These are phyloP conservation scores for Fusarium heterosporum DNA, from an alignment of 2,329 filamentous ascomycete genomes.

Conservation along the genomic window DNA sequence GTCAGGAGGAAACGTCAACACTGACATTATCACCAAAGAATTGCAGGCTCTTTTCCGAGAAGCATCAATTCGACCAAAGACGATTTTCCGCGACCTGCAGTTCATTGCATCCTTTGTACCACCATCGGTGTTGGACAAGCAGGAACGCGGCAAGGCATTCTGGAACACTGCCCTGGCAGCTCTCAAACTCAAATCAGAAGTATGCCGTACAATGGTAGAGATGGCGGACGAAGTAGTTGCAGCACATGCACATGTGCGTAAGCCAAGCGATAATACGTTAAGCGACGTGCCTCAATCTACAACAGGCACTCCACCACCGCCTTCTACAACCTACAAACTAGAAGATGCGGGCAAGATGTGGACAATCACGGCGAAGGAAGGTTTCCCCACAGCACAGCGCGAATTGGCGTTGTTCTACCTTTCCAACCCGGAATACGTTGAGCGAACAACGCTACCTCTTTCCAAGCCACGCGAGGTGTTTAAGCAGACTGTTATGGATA, in stretches of 20 bases:
- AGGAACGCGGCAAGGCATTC: slow-evolving; percentile 80
- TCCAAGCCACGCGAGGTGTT: slow-evolving; percentile 90
- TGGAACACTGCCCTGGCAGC: slow-evolving; percentile 91
- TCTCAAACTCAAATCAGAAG: slow-evolving; percentile 86
- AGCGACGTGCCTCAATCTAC: slow-evolving; percentile 51
- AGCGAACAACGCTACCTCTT: slow-evolving; percentile 83
- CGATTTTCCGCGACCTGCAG: slow-evolving; percentile 84
- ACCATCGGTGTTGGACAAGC: slow-evolving; percentile 68
- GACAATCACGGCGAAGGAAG: slow-evolving; percentile 93
- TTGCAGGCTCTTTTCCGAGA: slow-evolving; percentile 76
- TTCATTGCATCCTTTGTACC: slow-evolving; percentile 77
- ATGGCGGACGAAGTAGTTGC: slow-evolving; percentile 66
- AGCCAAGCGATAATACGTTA: slow-evolving; percentile 52
- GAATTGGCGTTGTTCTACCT: slow-evolving; percentile 95
- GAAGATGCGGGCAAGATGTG: slow-evolving; percentile 89
- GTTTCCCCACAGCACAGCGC: slow-evolving; percentile 83
- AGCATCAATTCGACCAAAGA: slow-evolving; percentile 77
- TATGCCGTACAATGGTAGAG: slow-evolving; percentile 82
- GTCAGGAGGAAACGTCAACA: slow-evolving; percentile 64
- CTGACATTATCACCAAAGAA: slow-evolving; percentile 73
- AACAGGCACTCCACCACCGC: slow-evolving; percentile 59
- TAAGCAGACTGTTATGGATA: slow-evolving; percentile 85
- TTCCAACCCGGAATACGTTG: slow-evolving; percentile 87
- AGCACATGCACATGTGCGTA: slow-evolving; percentile 74
- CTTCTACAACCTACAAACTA: slow-evolving; percentile 74